Evolutionary conservation across 257 asterid species (phyloP), one percentile per base, ranked within the genome.

Genomic region (Nicotiana obtusifolia): DNA sequence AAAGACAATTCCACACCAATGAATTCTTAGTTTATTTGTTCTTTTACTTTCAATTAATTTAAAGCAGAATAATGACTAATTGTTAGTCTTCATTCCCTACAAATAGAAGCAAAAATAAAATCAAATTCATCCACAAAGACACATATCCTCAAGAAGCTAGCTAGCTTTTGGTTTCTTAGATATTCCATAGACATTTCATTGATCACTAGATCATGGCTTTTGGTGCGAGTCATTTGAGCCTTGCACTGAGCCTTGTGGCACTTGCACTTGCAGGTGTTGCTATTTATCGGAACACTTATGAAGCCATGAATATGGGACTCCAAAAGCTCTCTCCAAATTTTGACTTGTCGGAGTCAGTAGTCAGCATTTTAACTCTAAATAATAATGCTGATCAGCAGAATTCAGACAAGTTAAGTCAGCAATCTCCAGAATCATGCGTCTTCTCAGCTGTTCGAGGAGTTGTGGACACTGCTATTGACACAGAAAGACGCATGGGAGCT

Each of bases 401-500:
- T 13, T 44, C 60, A 71, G 14, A 44, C 22, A 13, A 44, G 19
- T 71, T 71, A 60, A 71, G 0, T 3, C 78, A 71, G 37, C 77
- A 37, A 69, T 37, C 60, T 44, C 78, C 9, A 17, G 37, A 71
- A 3, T 3, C 60, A 13, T 71, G 78, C 7, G 35, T 44, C 14
- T 71, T 71, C 35, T 71, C 78, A 71, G 60, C 78, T 20, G 60
- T 71, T 6, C 16, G 15, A 10, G 77, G 44, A 26, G 65, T 80
- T 4, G 83, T 80, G 9, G 33, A 37, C 20, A 68, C 33, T 54
- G 83, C 77, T 31, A 80, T 80, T 47, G 47, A 64, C 26, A 19
- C 47, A 1, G 83, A 80, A 44, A 26, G 19, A 19, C 77, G 83
- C 30, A 80, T 80, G 83, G 83, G 83, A 10, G 83, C 83, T 26